Evolutionary conservation across 1,139 yeast genomes (phyloP).

Genomic region (Geotrichum histeridarum): DNA sequence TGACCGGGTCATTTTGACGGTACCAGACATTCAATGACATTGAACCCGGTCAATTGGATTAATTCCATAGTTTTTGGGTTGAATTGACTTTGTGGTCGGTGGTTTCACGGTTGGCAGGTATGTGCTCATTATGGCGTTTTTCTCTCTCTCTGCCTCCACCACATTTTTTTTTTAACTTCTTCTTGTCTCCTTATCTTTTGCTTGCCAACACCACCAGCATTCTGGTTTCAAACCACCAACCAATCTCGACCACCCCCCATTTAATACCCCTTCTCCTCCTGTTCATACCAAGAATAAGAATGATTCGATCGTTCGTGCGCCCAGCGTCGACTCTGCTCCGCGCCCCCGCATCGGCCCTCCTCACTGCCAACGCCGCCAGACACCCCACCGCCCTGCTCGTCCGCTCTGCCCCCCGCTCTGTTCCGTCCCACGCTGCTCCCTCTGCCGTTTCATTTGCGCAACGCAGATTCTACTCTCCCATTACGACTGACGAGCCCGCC

Average conservation of each 20-base stretch:
- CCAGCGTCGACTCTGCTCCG: neutral
- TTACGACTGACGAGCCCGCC: constrained; percentile 42
- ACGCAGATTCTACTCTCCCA: constrained; percentile 28
- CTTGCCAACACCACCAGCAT: too few relatives aligned
- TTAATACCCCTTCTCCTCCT: neutral
- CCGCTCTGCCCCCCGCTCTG: neutral
- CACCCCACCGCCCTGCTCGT: neutral
- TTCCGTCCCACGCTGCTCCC: neutral
- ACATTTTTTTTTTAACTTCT: neutral
- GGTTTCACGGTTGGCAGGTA: too few relatives aligned
- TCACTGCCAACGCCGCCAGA: too few relatives aligned
- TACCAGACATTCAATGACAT: too few relatives aligned
- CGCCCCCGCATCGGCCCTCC: neutral
- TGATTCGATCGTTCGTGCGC: neutral
- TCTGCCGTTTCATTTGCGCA: neutral
- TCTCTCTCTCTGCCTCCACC: too few relatives aligned
- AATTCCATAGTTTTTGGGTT: too few relatives aligned
- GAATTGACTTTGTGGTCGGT: too few relatives aligned
- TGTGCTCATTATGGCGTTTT: too few relatives aligned
- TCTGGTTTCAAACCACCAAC: too few relatives aligned
- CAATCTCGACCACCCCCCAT: neutral
- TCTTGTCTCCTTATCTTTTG: neutral
- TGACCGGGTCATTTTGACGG: too few relatives aligned
- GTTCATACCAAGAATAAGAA: neutral
- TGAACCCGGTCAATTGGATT: too few relatives aligned